A percentile compares a stretch with the other conserved stretches of the same genome.
Evolutionary conservation across 2,329 filamentous ascomycete genomes (phyloP).

Genomic region (Phialemoniopsis sp.): DNA sequence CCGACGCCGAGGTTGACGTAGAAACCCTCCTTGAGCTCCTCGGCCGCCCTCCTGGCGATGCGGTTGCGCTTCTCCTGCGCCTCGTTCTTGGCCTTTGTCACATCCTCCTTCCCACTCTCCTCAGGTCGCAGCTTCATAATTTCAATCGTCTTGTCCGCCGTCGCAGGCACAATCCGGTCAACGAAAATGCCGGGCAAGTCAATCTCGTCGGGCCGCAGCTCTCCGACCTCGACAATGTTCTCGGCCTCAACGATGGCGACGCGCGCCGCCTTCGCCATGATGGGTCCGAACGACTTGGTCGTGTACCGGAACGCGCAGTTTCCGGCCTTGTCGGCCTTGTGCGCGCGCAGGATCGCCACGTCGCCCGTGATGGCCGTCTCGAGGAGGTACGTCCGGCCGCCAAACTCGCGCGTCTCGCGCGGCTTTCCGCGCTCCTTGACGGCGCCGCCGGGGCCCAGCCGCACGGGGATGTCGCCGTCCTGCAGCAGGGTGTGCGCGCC

Average conservation of each 20-base stretch:
- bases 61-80: constrained; percentile 57
- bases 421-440: constrained; percentile 61
- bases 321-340: constrained; percentile 71
- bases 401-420: constrained; percentile 69
- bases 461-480: constrained; percentile 63
- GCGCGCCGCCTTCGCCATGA: constrained; percentile 78
- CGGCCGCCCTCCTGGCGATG: constrained; percentile 73
- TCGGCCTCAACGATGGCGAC: constrained; percentile 82
- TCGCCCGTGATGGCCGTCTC: constrained; percentile 73
- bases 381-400: constrained; percentile 70
- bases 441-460: constrained; percentile 53
- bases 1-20: constrained; percentile 80
- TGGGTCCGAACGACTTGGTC: constrained; percentile 68
- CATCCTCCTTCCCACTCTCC: constrained; percentile 26
- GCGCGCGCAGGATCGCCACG: constrained; percentile 72
- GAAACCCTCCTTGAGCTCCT: constrained; percentile 75
- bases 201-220: constrained; percentile 68
- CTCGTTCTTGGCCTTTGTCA: constrained; percentile 32
- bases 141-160: constrained; percentile 68
- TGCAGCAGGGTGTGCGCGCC: constrained; percentile 64
- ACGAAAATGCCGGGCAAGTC: constrained; percentile 81
- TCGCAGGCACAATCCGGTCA: constrained; percentile 74
- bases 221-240: constrained; percentile 72
- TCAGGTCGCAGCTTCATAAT: constrained; percentile 54
- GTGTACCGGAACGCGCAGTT: constrained; percentile 80